Evolutionary conservation across 2,329 filamentous ascomycete species (phyloP), one percentile per base, ranked within the genome.

Genomic region (Tricladium varicosporioides): DNA sequence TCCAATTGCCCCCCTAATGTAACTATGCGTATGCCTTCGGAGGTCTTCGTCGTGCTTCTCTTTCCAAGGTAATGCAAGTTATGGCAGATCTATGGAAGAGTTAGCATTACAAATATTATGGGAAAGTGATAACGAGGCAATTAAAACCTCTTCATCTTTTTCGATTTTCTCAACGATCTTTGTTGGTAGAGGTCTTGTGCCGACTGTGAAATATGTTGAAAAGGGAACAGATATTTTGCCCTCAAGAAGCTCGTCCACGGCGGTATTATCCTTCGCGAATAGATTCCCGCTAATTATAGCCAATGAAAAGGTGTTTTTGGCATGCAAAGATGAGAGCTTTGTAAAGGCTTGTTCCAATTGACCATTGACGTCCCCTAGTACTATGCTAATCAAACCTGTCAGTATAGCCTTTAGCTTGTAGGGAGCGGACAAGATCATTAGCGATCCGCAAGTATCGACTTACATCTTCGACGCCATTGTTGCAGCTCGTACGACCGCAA

Each of bases 41-140:
- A 88, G 0, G 93, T 97, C 71, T 94, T 97, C 52, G 91, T 88
- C 13, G 88, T 86, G 60, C 89, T 91, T 67, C 91, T 87, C 73
- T 94, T 95, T 56, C 90, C 92, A 0, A 99, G 82, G 67, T 88
- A 96, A 73, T 91, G 90, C 10, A 99, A 82, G 70, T 99, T 97
- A n/a, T 87, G 81, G 70, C 92, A 96, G 15, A 99, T 80, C 65
- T 87, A 18, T n/a, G 32, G 14, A 5, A 18, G 32, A 18, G 52
- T 66, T 51, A 65, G 52, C 16, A 56, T 43, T n/a, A n/a, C n/a
- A 43, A 48, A 27, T 7, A 27, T 27, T 27, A 27, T 32, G 22
- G 45, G 14, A 44, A 43, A 51, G 10, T 49, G 19, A 49, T 18
- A n/a, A 36, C 5, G 31, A 27, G 56, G 27, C 51, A 45, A 33